These are phyloP conservation scores for Fusarium sp. DNA, from an alignment of 2,329 filamentous ascomycete species.

Conservation along the genomic window DNA sequence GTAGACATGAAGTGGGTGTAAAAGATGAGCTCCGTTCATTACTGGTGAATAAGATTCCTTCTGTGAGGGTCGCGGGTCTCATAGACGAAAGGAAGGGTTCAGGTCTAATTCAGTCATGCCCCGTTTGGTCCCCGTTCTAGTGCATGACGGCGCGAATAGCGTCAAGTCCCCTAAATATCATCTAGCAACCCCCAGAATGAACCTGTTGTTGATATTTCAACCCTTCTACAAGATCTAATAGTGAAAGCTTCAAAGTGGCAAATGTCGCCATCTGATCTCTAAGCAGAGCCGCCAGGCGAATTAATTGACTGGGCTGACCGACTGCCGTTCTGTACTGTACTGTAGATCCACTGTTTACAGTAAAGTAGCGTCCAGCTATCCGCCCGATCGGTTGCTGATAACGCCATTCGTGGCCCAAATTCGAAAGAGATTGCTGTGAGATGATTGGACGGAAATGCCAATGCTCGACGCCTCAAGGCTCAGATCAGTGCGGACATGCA, in stretches of 20 bases:
- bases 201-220: background rate
- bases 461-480: conserved; percentile 21
- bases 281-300: conserved; percentile 25
- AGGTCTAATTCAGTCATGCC: conserved; percentile 16
- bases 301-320: conserved; percentile 25
- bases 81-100: background rate
- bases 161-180: background rate
- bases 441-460: conserved; percentile 26
- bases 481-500: conserved; percentile 24
- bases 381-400: conserved; percentile 44
- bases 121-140: conserved; percentile 32
- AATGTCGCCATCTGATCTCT: conserved; percentile 27
- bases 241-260: conserved; percentile 21
- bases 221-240: background rate
- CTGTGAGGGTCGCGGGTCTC: conserved; percentile 8
- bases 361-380: conserved; percentile 20
- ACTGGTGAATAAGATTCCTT: conserved; percentile 11
- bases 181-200: background rate
- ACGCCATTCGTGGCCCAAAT: conserved; percentile 44
- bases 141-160: conserved; percentile 31
- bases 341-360: conserved; percentile 34
- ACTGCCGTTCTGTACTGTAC: conserved; percentile 34
- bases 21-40: background rate
- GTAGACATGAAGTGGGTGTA: conserved; percentile 1
- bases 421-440: conserved; percentile 35